A percentile compares a stretch with the other conserved stretches of the same genome.
These are phyloP conservation scores for Scolecobasidium constrictum DNA, from an alignment of 2,329 filamentous ascomycete genomes.

Conservation along the genomic window DNA sequence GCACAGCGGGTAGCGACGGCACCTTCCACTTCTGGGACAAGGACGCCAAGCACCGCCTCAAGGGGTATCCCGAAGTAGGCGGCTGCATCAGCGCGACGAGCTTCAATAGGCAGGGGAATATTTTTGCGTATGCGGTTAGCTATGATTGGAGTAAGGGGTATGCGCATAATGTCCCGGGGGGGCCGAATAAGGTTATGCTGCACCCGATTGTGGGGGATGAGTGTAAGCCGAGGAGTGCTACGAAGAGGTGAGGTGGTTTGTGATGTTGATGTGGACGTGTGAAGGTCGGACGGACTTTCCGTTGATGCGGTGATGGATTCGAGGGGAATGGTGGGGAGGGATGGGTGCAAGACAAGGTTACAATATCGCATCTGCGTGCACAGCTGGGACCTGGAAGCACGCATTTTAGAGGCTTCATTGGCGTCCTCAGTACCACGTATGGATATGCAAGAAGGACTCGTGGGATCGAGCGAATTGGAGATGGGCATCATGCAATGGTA, in stretches of 20 bases:
- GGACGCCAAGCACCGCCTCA: conserved; percentile 41
- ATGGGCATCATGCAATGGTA: not conserved
- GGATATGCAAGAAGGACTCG: not conserved
- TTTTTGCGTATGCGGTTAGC: conserved; percentile 58
- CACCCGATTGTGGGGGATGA: conserved; percentile 37
- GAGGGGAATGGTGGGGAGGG: not conserved
- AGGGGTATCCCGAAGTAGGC: conserved; percentile 53
- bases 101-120: conserved; percentile 75
- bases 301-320: not conserved
- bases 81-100: conserved; percentile 82
- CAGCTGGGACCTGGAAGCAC: not conserved
- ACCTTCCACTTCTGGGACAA: conserved; percentile 95
- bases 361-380: not conserved
- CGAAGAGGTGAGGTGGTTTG: conserved; percentile 32
- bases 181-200: conserved; percentile 40
- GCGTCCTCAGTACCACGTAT: too few relatives aligned
- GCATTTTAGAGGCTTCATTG: too few relatives aligned
- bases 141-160: conserved; percentile 99
- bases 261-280: too few relatives aligned
- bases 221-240: conserved; percentile 38
- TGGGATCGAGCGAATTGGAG: not conserved
- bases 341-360: not conserved
- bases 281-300: not conserved
- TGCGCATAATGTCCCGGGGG: conserved; percentile 59
- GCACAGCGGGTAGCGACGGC: conserved; percentile 86